Evolutionary conservation across 768 basidiomycete genomes (phyloP).

Genomic region (Phylloporus scabripes): DNA sequence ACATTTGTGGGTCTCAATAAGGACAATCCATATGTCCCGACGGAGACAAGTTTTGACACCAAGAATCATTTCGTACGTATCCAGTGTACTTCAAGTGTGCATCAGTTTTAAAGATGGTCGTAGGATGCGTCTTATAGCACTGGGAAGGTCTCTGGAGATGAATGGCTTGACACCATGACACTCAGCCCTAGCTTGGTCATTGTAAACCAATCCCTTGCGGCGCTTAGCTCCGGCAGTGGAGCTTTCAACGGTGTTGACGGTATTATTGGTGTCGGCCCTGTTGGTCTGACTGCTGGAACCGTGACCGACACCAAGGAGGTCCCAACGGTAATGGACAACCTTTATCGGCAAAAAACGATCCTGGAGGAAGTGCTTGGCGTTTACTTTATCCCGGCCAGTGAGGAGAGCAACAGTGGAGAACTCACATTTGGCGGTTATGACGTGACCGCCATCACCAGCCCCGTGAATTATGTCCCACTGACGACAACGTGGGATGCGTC

Average conservation of each 20-base stretch:
- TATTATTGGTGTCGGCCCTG: constrained; percentile 26
- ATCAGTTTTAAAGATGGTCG: neutral
- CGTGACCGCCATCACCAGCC: constrained; percentile 4
- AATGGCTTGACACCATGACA: constrained; percentile 1
- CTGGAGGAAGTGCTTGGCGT: constrained; percentile 23
- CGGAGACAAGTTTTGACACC: constrained; percentile 11
- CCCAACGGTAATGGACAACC: constrained; percentile 33
- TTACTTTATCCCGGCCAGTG: constrained; percentile 25
- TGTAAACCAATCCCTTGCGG: constrained; percentile 10
- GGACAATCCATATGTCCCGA: constrained; percentile 5
- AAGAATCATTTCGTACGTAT: neutral
- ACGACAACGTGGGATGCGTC: constrained; percentile 20
- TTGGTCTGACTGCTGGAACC: constrained; percentile 27
- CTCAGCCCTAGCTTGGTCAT: neutral
- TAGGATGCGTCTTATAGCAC: neutral
- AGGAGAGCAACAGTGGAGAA: constrained; percentile 12
- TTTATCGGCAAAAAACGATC: constrained; percentile 27
- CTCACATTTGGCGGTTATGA: constrained; percentile 24
- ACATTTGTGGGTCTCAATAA: constrained; percentile 23
- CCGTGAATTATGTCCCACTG: constrained; percentile 18
- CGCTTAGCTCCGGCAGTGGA: constrained; percentile 14
- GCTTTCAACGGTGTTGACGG: neutral
- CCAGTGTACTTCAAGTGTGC: neutral
- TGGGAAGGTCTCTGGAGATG: neutral
- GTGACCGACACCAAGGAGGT: constrained; percentile 7